phyloP scores from a whole-genome alignment of 352 stramenopile genomes.

The Saprolegnia parasitica region DNA sequence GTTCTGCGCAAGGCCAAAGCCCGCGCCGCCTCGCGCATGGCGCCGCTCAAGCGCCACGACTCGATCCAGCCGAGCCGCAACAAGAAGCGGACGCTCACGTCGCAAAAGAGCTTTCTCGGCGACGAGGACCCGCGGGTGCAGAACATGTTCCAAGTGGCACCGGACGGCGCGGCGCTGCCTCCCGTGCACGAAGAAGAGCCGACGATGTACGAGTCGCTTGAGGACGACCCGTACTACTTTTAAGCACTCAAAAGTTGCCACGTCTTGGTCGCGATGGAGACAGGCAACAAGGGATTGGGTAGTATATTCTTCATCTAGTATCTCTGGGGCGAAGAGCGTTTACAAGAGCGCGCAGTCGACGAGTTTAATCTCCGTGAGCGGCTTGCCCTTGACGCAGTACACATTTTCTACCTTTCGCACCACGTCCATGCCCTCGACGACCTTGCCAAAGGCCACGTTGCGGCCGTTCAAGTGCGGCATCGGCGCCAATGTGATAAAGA shows the following conservation, averaged over 20 bases:
- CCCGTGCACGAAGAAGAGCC: constrained; percentile 20
- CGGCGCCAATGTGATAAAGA: constrained; percentile 96
- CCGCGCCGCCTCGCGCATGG: not conserved
- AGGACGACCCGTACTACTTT: constrained; percentile 26
- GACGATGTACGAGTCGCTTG: too few species aligned
- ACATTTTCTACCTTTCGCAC: constrained; percentile 79
- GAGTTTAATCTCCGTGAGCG: constrained; percentile 75
- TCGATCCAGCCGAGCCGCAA: constrained; percentile 6
- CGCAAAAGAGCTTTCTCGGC: constrained; percentile 22
- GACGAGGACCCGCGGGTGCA: constrained; percentile 11
- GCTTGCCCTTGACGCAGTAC: constrained; percentile 80
- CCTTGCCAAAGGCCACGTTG: constrained; percentile 84
- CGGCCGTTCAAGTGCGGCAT: constrained; percentile 81
- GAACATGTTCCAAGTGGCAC: constrained; percentile 20
- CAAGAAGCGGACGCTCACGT: not conserved
- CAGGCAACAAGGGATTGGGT: not conserved
- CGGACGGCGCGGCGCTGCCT: not conserved
- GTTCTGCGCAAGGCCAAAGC: not conserved
- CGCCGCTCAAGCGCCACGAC: not conserved
- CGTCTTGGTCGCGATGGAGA: too few species aligned
- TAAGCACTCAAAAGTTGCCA: too few species aligned
- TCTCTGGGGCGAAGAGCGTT: constrained; percentile 22
- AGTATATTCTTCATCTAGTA: constrained; percentile 12
- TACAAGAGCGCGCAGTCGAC: constrained; percentile 75
- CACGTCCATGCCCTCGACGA: constrained; percentile 77